Percentiles rank a stretch among this genome's conserved stretches.
These are phyloP conservation scores for Taphrina wiesneri DNA, from an alignment of 1,139 yeast genomes.

Conservation along the genomic window DNA sequence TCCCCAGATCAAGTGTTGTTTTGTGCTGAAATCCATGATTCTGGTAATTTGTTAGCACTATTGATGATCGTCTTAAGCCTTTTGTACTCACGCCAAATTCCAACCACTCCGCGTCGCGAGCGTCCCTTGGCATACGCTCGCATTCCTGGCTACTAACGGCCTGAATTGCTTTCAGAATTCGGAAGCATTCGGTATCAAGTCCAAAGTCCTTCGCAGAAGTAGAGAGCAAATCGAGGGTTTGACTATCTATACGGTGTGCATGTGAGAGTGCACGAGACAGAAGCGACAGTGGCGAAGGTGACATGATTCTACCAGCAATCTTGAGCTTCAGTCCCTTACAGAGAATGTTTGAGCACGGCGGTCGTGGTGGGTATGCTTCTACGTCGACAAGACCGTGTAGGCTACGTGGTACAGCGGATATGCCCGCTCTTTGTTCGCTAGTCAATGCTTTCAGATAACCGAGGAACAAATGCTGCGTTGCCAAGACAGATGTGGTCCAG, in stretches of 20 bases:
- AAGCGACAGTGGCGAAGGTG: constrained; percentile 3
- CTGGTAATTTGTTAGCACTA: not conserved
- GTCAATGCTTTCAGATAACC: constrained; percentile 5
- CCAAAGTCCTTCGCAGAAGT: not conserved
- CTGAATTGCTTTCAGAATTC: not conserved
- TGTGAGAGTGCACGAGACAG: constrained; percentile 4
- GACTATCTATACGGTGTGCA: constrained; percentile 10
- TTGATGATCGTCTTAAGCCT: not conserved
- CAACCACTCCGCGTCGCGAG: constrained; percentile 3
- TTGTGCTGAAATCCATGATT: constrained; percentile 17
- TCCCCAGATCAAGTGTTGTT: not conserved
- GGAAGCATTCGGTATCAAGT: not conserved
- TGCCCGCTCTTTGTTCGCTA: not conserved
- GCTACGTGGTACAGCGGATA: constrained; percentile 2
- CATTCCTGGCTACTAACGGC: not conserved
- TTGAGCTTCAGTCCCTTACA: constrained; percentile 3
- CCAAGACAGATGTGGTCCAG: constrained; percentile 3
- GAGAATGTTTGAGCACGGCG: not conserved
- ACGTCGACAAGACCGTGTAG: not conserved
- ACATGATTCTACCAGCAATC: not conserved
- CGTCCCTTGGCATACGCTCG: constrained; percentile 2
- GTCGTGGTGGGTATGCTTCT: constrained; percentile 8
- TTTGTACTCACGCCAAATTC: constrained; percentile 3
- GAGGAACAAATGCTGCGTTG: constrained; percentile 15
- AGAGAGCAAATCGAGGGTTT: not conserved